These are phyloP conservation scores for Fusarium temperatum DNA, from an alignment of 2,329 filamentous ascomycete species.

Conservation along the genomic window DNA sequence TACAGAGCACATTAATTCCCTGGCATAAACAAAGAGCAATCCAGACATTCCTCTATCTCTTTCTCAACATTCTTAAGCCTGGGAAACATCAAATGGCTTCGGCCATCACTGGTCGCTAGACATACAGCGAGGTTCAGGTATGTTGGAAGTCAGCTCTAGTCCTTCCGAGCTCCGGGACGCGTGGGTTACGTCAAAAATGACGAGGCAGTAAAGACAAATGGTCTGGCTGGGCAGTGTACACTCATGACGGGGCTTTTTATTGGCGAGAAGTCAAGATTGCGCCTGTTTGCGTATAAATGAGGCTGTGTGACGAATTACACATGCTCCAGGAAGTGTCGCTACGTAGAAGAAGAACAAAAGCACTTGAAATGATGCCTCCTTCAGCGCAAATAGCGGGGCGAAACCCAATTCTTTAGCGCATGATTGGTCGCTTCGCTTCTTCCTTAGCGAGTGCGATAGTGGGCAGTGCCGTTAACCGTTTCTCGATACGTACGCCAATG, in stretches of 20 bases:
- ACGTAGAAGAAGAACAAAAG: not conserved
- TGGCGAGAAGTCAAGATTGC: not conserved
- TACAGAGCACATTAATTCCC: no score
- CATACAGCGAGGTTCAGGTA: no score
- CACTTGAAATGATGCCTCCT: not conserved
- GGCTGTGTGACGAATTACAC: not conserved
- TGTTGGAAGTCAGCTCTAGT: not conserved
- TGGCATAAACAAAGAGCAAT: no score
- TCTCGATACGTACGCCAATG: slow-evolving; percentile 1
- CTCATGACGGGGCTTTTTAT: not conserved
- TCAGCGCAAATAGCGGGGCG: not conserved
- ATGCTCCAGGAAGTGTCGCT: not conserved
- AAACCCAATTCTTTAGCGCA: rapidly evolving
- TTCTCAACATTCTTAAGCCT: no score
- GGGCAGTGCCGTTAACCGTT: slow-evolving; percentile 14
- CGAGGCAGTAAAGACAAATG: not conserved
- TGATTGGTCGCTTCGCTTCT: not conserved
- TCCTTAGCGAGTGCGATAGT: slow-evolving; percentile 3
- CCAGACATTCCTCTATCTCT: no score
- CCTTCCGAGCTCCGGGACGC: not conserved
- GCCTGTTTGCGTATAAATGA: not conserved
- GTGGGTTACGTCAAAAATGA: not conserved
- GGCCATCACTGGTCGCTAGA: no score
- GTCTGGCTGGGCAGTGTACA: not conserved
- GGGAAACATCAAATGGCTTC: no score